Conservation (phyloP, 2,329 filamentous ascomycete genomes). For the Verticillium alfalfae region DNA sequence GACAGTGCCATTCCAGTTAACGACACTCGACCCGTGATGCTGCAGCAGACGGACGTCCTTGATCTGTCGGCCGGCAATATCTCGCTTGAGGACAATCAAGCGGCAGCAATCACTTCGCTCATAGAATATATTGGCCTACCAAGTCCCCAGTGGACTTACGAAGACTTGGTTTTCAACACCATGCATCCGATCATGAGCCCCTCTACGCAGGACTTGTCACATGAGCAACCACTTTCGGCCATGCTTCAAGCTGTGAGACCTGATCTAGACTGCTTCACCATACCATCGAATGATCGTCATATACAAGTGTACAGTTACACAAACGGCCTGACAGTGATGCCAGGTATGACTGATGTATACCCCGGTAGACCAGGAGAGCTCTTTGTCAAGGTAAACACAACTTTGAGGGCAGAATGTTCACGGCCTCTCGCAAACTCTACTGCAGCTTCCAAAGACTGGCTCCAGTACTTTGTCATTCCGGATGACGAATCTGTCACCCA, state of each 20-base stretch:
- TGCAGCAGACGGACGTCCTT: constrained; percentile 21
- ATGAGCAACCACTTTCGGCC: constrained; percentile 7
- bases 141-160: constrained; percentile 23
- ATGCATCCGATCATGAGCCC: constrained; percentile 7
- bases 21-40: constrained; percentile 12
- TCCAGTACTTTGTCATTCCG: constrained; percentile 14
- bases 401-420: constrained; percentile 3
- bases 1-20: constrained; percentile 18
- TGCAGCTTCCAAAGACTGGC: constrained; percentile 3
- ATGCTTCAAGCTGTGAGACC: constrained; percentile 13
- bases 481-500: constrained; percentile 10
- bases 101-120: constrained; percentile 16
- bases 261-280: constrained; percentile 13
- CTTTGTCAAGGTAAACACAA: constrained; percentile 13
- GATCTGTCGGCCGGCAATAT: constrained; percentile 13
- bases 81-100: constrained; percentile 15
- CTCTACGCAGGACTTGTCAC: constrained; percentile 1
- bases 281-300: constrained; percentile 7
- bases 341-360: neutral
- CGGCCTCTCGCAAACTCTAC: neutral
- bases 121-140: constrained; percentile 19
- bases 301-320: neutral
- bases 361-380: constrained; percentile 3
- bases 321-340: neutral
- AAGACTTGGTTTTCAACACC: constrained; percentile 19